phyloP scores from a whole-genome alignment of 176 grass and related monocot genomes.

The Dactylis glomerata region DNA sequence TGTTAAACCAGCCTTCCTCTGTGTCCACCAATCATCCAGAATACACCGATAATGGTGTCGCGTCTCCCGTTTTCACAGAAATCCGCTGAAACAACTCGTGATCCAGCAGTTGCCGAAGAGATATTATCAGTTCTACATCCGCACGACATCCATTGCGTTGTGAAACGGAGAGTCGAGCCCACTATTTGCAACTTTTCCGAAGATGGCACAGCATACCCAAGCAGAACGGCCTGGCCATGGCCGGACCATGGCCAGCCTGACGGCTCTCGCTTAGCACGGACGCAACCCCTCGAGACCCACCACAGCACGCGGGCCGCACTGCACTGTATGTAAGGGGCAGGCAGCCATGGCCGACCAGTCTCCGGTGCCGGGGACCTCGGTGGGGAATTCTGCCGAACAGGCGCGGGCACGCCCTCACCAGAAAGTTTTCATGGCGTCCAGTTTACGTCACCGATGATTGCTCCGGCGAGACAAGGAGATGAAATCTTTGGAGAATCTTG shows the following conservation, averaged over 20 bases:
- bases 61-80: constrained; percentile 21
- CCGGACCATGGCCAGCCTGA: background rate
- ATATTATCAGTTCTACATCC: background rate
- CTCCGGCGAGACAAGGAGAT: no score
- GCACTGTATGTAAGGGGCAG: constrained; percentile 19
- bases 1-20: constrained; percentile 32
- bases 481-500: constrained; percentile 13
- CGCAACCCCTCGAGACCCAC: background rate
- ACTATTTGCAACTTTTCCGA: no score
- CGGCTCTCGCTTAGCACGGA: background rate
- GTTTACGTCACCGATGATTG: background rate
- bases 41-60: constrained; percentile 24
- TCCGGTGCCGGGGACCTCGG: constrained; percentile 11
- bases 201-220: background rate
- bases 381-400: constrained; percentile 52
- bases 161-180: background rate
- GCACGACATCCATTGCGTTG: background rate
- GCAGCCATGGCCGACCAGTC: background rate
- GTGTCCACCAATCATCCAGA: constrained; percentile 48
- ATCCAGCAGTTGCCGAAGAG: background rate
- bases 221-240: background rate
- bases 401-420: constrained; percentile 17
- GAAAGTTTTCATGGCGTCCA: background rate
- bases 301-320: constrained; percentile 21
- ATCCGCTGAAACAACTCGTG: constrained; percentile 3